phyloP scores from a whole-genome alignment of 2,329 filamentous ascomycete species.

The Botrytis hyacinthi region DNA sequence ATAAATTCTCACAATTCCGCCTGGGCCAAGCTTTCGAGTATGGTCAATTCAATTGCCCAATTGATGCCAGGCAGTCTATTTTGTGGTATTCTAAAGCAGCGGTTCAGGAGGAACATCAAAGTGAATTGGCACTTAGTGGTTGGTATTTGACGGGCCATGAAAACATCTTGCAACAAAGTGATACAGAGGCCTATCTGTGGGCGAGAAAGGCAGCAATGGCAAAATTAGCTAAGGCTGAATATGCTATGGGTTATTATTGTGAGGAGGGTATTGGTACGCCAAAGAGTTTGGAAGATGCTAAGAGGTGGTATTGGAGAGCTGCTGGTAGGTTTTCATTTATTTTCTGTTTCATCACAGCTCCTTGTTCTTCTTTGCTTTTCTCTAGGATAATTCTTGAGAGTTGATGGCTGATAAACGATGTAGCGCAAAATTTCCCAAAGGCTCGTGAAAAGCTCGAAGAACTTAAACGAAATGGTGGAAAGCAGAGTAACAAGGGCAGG shows the following conservation, averaged over 20 bases:
- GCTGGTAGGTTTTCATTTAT: conserved; percentile 67
- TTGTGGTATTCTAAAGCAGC: conserved; percentile 93
- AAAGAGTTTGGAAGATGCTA: conserved; percentile 88
- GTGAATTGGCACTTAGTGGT: conserved; percentile 79
- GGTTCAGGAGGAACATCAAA: conserved; percentile 89
- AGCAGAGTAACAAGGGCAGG: conserved; percentile 65
- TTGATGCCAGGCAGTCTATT: conserved; percentile 83
- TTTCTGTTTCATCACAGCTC: neutral
- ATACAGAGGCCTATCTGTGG: conserved; percentile 97
- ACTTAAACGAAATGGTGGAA: conserved; percentile 75
- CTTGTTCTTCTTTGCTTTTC: neutral
- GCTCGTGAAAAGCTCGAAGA: conserved; percentile 91
- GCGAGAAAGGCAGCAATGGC: conserved; percentile 87
- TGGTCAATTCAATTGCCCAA: conserved; percentile 74
- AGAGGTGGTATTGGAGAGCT: conserved; percentile 96
- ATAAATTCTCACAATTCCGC: conserved; percentile 92
- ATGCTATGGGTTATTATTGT: conserved; percentile 97
- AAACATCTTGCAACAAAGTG: conserved; percentile 83
- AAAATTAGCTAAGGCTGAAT: conserved; percentile 89
- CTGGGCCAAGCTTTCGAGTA: conserved; percentile 89
- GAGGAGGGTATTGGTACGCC: conserved; percentile 90
- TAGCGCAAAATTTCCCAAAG: conserved; percentile 92
- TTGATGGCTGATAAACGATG: conserved; percentile 21
- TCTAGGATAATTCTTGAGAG: too few relatives aligned
- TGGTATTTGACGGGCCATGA: conserved; percentile 94